phyloP scores from a whole-genome alignment of 2,329 filamentous ascomycete genomes.

The Didymella sp. region DNA sequence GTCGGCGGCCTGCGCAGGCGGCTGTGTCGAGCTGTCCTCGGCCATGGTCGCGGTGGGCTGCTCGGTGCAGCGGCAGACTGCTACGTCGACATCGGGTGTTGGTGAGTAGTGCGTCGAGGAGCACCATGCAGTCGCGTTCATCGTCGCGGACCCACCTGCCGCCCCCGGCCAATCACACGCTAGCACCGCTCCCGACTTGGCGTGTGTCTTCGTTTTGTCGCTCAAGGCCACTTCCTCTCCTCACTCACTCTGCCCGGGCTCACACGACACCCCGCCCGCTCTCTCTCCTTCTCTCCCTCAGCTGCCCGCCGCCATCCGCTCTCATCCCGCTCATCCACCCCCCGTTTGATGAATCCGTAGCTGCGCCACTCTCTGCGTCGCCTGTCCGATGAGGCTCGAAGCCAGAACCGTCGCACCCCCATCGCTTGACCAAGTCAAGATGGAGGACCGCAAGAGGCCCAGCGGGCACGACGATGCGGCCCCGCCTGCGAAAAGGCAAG shows the following conservation, averaged over 20 bases:
- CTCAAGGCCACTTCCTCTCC: slow-evolving; percentile 3
- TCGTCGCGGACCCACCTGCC: not conserved
- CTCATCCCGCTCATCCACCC: slow-evolving; percentile 27
- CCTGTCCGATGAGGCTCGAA: slow-evolving; percentile 83
- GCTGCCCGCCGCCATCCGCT: slow-evolving; percentile 30
- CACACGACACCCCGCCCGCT: slow-evolving; percentile 36
- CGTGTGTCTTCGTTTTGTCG: slow-evolving; percentile 13
- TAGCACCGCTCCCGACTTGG: not conserved
- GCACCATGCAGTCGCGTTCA: slow-evolving; percentile 10
- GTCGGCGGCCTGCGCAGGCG: slow-evolving; percentile 18
- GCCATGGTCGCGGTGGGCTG: slow-evolving; percentile 31
- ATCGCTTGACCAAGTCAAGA: slow-evolving; percentile 84
- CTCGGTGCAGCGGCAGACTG: not conserved
- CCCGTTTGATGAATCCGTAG: not conserved
- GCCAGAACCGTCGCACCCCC: slow-evolving; percentile 75
- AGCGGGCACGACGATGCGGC: slow-evolving; percentile 83
- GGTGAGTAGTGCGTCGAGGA: not conserved
- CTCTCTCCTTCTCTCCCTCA: slow-evolving; percentile 34
- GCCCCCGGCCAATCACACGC: not conserved
- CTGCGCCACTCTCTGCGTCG: slow-evolving; percentile 45
- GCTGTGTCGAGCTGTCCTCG: slow-evolving; percentile 24
- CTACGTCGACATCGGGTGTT: not conserved
- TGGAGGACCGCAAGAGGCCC: slow-evolving; percentile 99
- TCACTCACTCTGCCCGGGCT: slow-evolving; percentile 21
- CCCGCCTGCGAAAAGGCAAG: slow-evolving; percentile 90